A percentile compares a stretch with the other conserved stretches of the same genome.
Evolutionary conservation across 805 yeast genomes (phyloP).

Genomic region (Saturnispora halmiae): DNA sequence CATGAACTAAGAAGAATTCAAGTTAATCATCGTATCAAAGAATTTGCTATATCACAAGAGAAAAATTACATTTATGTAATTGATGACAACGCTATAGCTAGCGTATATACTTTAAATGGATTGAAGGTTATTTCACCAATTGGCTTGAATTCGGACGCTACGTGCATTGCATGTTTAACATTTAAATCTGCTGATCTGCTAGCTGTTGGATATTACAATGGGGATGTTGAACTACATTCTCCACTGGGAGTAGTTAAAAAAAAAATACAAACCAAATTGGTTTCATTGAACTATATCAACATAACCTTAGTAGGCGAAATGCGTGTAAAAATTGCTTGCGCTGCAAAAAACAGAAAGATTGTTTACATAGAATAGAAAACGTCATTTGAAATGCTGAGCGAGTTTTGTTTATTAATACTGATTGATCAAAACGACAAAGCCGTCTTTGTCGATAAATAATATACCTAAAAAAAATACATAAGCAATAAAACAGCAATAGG

Average conservation of each 20-base stretch:
- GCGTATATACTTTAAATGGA: slow-evolving; percentile 17
- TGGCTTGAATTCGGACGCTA: neutral
- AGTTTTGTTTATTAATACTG: too few relatives aligned
- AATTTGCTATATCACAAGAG: slow-evolving; percentile 32
- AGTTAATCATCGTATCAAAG: slow-evolving; percentile 11
- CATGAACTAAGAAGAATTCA: slow-evolving; percentile 24
- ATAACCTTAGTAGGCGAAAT: too few relatives aligned
- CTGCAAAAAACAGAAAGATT: neutral
- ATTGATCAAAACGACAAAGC: too few relatives aligned
- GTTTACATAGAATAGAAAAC: too few relatives aligned
- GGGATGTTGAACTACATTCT: neutral
- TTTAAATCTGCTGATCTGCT: neutral
- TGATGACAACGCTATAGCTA: slow-evolving; percentile 46
- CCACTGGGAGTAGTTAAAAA: neutral
- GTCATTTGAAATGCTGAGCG: neutral
- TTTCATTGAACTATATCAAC: too few relatives aligned
- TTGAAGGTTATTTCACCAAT: neutral
- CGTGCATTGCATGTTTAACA: neutral
- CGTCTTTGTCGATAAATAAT: too few relatives aligned
- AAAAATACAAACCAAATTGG: too few relatives aligned
- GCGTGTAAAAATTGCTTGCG: neutral
- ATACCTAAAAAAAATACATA: too few relatives aligned
- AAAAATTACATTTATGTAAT: slow-evolving; percentile 28
- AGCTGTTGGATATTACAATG: neutral
- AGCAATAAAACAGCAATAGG: too few relatives aligned